These are phyloP conservation scores for Telopea speciosissima DNA, from an alignment of 177 flowering plant genomes.

Conservation along the genomic window DNA sequence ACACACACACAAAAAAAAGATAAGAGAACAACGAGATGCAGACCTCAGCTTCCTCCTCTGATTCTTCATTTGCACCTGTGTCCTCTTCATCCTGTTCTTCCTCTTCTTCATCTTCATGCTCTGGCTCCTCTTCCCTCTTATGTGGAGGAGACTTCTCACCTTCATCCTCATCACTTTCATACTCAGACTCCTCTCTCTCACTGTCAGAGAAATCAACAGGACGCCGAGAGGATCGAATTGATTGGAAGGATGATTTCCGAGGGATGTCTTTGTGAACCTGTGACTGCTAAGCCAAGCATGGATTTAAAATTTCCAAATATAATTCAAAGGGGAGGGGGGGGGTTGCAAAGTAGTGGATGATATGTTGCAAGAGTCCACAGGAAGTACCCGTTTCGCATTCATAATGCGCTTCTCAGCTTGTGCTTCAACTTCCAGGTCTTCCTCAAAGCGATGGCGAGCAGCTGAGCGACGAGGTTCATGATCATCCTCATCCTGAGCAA, in stretches of 20 bases:
- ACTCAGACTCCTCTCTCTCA: conserved; percentile 90
- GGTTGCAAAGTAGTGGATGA: background rate
- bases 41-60: conserved; percentile 63
- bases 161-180: conserved; percentile 86
- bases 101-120: conserved; percentile 56
- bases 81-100: conserved; percentile 50
- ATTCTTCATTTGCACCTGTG: conserved; percentile 38
- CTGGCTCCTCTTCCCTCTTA: conserved; percentile 46
- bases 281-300: conserved; percentile 12
- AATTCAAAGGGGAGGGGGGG: background rate
- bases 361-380: background rate
- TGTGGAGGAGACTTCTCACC: conserved; percentile 52
- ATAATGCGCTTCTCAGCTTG: conserved; percentile 86
- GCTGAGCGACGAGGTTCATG: conserved; percentile 60
- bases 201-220: conserved; percentile 70
- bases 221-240: conserved; percentile 50
- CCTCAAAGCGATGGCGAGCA: conserved; percentile 65
- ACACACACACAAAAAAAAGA: no score
- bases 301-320: background rate
- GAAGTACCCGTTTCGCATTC: conserved; percentile 80
- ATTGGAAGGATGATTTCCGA: conserved; percentile 48
- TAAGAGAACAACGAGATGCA: conserved; percentile 6
- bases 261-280: conserved; percentile 60
- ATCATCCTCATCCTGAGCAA: conserved; percentile 82
- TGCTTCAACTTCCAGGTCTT: conserved; percentile 83